phyloP scores from a whole-genome alignment of 2,329 filamentous ascomycete genomes.

The Lachnellula cervina region DNA sequence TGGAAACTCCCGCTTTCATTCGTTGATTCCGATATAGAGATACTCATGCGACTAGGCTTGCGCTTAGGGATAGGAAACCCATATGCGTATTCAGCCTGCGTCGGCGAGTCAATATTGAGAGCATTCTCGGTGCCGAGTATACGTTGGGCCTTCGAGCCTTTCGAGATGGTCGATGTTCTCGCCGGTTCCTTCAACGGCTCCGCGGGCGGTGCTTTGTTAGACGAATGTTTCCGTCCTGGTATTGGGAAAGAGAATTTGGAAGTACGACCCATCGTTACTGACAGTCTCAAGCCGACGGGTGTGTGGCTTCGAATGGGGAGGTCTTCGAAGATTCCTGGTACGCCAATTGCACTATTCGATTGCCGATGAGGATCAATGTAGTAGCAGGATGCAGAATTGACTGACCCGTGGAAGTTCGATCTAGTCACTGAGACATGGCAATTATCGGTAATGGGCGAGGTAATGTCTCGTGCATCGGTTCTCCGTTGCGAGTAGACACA shows the following conservation, averaged over 20 bases:
- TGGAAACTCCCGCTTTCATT: slow-evolving; percentile 22
- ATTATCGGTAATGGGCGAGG: slow-evolving; percentile 2
- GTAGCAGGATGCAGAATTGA: slow-evolving; percentile 3
- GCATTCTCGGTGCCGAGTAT: slow-evolving; percentile 31
- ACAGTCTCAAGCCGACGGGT: background rate
- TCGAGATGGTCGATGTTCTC: slow-evolving; percentile 1
- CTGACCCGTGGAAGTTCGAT: slow-evolving; percentile 6
- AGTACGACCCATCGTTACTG: slow-evolving; percentile 29
- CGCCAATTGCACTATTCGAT: background rate
- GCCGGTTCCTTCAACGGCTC: background rate
- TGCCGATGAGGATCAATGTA: slow-evolving; percentile 3
- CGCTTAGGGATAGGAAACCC: slow-evolving; percentile 20
- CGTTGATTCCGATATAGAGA: slow-evolving; percentile 34
- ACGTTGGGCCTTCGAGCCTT: slow-evolving; percentile 30
- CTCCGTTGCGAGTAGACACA: background rate
- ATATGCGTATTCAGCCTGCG: slow-evolving; percentile 22
- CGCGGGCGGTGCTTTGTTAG: slow-evolving; percentile 9
- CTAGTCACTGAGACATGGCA: slow-evolving; percentile 14
- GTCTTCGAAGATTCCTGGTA: background rate
- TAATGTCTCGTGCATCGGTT: slow-evolving; percentile 1
- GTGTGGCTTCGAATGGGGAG: background rate
- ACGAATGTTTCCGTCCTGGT: slow-evolving; percentile 27
- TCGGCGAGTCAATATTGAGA: slow-evolving; percentile 42
- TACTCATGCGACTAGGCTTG: slow-evolving; percentile 37
- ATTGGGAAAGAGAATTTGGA: slow-evolving; percentile 35